These are phyloP conservation scores for Fusarium hainanense DNA, from an alignment of 2,329 filamentous ascomycete genomes.

Conservation along the genomic window DNA sequence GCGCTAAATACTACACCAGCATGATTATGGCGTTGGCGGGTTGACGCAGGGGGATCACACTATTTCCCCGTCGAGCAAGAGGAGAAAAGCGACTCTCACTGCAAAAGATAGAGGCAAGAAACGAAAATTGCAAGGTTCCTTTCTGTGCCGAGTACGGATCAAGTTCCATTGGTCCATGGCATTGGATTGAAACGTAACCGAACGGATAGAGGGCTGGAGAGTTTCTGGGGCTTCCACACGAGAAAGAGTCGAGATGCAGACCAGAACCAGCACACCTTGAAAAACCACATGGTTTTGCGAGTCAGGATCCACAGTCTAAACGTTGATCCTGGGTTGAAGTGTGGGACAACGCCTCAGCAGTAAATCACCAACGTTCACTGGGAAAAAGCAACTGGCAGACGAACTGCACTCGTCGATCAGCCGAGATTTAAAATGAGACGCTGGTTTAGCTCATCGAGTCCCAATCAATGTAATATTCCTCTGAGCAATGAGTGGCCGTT, in stretches of 20 bases:
- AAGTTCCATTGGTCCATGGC: conserved; percentile 18
- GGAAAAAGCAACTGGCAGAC: conserved; percentile 11
- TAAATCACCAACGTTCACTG: conserved; percentile 1
- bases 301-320: conserved; percentile 33
- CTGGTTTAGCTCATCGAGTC: neutral
- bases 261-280: neutral
- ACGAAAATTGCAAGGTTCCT: conserved; percentile 3
- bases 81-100: neutral
- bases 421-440: conserved; percentile 23
- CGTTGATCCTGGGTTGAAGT: conserved; percentile 12
- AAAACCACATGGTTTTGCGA: conserved; percentile 41
- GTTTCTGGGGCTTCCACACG: conserved; percentile 25
- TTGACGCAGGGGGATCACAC: conserved; percentile 43
- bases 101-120: neutral
- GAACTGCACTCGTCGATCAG: conserved; percentile 16
- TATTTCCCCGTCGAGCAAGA: conserved; percentile 18
- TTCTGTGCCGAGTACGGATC: conserved; percentile 20
- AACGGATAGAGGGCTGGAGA: conserved; percentile 2
- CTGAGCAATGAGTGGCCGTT: conserved; percentile 1
- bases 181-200: conserved; percentile 6
- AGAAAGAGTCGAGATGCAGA: neutral
- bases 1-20: conserved; percentile 31
- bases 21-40: conserved; percentile 40
- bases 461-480: neutral
- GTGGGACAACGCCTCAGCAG: conserved; percentile 2